These are phyloP conservation scores for Metschnikowia matae DNA, from an alignment of 805 yeast genomes.

Conservation along the genomic window DNA sequence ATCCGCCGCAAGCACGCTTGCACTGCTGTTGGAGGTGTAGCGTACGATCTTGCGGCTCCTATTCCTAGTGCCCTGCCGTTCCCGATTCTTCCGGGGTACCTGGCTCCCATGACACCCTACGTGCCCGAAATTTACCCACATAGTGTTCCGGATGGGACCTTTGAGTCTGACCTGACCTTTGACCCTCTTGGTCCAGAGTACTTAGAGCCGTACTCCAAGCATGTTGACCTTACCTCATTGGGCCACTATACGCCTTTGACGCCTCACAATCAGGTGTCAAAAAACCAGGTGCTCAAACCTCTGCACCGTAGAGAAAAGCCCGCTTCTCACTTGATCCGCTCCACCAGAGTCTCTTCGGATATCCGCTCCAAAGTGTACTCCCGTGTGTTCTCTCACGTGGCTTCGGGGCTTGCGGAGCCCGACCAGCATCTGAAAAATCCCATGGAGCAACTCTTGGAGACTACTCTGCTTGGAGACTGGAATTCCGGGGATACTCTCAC, in stretches of 20 bases:
- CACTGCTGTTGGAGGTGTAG: neutral
- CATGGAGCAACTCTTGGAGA: neutral
- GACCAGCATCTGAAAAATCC: neutral
- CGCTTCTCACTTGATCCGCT: neutral
- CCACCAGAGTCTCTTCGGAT: neutral
- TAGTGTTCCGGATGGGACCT: neutral
- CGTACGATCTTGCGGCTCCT: neutral
- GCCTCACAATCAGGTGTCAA: neutral
- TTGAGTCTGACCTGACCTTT: neutral
- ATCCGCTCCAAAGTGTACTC: slow-evolving; percentile 1
- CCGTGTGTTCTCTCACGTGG: neutral
- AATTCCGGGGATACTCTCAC: neutral
- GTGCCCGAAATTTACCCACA: neutral
- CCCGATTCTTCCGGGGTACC: neutral
- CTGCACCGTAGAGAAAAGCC: neutral
- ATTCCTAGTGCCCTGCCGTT: neutral
- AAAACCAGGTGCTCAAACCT: neutral
- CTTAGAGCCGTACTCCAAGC: neutral
- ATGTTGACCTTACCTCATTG: no score
- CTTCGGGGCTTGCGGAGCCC: neutral
- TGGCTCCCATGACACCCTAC: neutral
- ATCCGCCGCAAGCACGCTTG: slow-evolving; percentile 17
- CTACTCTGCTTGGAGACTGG: neutral
- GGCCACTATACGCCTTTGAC: neutral
- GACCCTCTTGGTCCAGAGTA: neutral